phyloP scores from a whole-genome alignment of 2,329 filamentous ascomycete genomes.

The Myotisia sp. region DNA sequence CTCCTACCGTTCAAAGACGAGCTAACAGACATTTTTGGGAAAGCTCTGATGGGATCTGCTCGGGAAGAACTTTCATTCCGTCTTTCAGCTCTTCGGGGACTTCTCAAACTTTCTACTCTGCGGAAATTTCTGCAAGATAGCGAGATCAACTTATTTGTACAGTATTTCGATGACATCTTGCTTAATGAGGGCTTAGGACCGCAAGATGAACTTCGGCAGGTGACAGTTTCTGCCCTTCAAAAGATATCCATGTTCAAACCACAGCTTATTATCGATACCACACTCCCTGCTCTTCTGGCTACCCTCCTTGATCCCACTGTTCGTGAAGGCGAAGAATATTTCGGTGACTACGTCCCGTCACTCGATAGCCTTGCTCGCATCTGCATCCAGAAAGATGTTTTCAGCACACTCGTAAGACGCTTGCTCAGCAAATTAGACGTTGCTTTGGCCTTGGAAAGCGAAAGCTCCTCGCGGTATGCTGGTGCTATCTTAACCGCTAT shows the following conservation, averaged over 20 bases:
- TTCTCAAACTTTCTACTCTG: conserved; percentile 33
- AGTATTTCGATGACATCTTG: conserved; percentile 47
- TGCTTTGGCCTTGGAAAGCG: conserved; percentile 34
- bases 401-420: conserved; percentile 48
- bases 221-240: conserved; percentile 44
- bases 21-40: conserved; percentile 41
- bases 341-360: conserved; percentile 36
- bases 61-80: conserved; percentile 40
- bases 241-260: conserved; percentile 50
- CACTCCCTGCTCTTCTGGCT: conserved; percentile 52
- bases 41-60: conserved; percentile 38
- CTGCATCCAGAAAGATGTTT: conserved; percentile 46
- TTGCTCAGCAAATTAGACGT: conserved; percentile 49
- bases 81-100: conserved; percentile 33
- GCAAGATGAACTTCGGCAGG: conserved; percentile 43
- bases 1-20: conserved; percentile 37
- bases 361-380: conserved; percentile 52
- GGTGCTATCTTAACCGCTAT: conserved; percentile 46
- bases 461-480: conserved; percentile 40
- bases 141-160: conserved; percentile 39
- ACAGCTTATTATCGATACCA: conserved; percentile 47
- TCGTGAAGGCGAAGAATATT: conserved; percentile 34
- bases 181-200: conserved; percentile 41
- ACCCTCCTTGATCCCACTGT: conserved; percentile 45
- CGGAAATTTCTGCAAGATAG: conserved; percentile 37